Evolutionary conservation across 139 green algal species (phyloP), one percentile per base, ranked within the genome.

Genomic region (Chlorella ohadii): DNA sequence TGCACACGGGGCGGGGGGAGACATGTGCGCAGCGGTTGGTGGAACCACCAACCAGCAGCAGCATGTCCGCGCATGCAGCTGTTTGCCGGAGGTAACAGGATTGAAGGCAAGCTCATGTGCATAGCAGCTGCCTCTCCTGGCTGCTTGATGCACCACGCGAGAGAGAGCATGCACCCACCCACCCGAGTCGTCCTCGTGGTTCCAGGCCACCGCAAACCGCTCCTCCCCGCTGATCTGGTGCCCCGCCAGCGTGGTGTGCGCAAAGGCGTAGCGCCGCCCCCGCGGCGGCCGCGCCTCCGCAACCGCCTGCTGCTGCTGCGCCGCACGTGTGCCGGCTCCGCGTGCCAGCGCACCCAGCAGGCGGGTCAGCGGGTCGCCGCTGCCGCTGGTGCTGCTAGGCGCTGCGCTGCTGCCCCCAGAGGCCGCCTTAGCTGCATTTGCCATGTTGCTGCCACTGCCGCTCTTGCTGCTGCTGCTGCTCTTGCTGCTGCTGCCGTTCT

Each of bases 211-310:
- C 33, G 47, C 27, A 66, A 89, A 89, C 1, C 68, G 44, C 79
- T 89, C 86, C 75, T 89, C 86, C 28, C 86, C 86, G 27, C 36
- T 55, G 13, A 89, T 84, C 55, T 82, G 77, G 80, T 89, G 86
- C 33, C 86, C 86, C 41, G 23, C 19, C 67, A 89, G 72, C 12
- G 86, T 89, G 47, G 78, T 84, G 81, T 87, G 81, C 28, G 34
- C 80, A 84, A 82, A 89, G 3, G 63, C 56, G 51, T 65, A 76
- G 47, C 81, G 78, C 44, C 75, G 65, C 13, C 44, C 41, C 36
- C 63, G 63, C 12, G 76, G 76, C 36, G 59, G 76, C 38, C 38
- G 57, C 57, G n/a, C 20, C 74, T 63, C 63, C 39, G 78, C 61
- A 36, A 16, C 78, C 63, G 44, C 31, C 63, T 15, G 36, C 63